These are phyloP conservation scores for Colletotrichum incanum DNA, from an alignment of 2,329 filamentous ascomycete genomes.

Conservation along the genomic window DNA sequence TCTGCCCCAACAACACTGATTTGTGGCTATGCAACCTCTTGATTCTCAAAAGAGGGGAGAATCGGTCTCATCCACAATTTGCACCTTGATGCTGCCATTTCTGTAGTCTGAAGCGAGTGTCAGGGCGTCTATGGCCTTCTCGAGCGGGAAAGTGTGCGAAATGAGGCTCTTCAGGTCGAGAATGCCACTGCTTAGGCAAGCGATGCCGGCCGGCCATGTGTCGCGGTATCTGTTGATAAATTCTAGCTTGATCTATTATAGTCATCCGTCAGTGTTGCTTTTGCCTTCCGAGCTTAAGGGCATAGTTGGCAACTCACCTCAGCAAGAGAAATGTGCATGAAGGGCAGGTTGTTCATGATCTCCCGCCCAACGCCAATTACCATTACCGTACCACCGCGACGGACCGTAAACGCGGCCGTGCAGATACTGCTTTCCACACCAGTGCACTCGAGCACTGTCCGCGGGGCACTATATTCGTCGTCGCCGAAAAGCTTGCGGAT, in stretches of 20 bases:
- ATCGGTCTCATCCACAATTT: constrained; percentile 50
- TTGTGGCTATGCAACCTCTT: not conserved
- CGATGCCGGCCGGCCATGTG: constrained; percentile 78
- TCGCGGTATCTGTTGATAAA: constrained; percentile 82
- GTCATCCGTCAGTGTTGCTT: not conserved
- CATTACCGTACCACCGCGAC: constrained; percentile 73
- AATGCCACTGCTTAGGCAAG: constrained; percentile 71
- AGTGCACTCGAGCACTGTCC: constrained; percentile 76
- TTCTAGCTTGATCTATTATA: constrained; percentile 71
- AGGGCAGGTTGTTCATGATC: constrained; percentile 76
- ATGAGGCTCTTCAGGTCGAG: constrained; percentile 75
- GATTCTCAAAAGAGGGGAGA: constrained; percentile 27
- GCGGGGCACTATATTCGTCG: constrained; percentile 70
- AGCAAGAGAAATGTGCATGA: constrained; percentile 76
- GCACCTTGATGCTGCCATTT: constrained; percentile 55
- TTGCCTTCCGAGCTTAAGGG: fast-evolving
- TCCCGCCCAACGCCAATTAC: constrained; percentile 76
- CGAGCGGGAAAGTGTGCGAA: constrained; percentile 75
- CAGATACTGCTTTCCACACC: constrained; percentile 75
- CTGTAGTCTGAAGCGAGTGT: constrained; percentile 52
- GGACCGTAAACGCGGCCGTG: constrained; percentile 70
- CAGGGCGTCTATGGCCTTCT: constrained; percentile 71
- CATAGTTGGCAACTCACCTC: constrained; percentile 59
- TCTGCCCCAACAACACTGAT: not conserved
- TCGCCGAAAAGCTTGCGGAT: constrained; percentile 70